Evolutionary conservation across 2,329 filamentous ascomycete genomes (phyloP), one percentile per base, ranked within the genome.

Genomic region (Fusarium veterinarium): DNA sequence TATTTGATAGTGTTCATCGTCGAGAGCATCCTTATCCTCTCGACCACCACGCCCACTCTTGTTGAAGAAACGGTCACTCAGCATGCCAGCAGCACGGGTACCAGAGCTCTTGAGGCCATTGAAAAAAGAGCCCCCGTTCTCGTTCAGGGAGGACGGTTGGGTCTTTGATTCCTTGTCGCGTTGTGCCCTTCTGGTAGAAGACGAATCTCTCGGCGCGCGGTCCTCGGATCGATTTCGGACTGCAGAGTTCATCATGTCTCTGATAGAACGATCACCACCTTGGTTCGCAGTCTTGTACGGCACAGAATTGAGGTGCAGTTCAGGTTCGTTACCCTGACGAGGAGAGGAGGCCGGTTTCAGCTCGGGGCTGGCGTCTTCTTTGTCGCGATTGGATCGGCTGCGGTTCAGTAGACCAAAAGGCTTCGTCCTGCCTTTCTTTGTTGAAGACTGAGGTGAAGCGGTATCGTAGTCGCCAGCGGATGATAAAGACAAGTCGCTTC

Each of bases 1-100:
- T 77, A 95, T 87, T 60, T 92, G 88, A 77, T 98, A 97, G 77
- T 94, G 92, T 78, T 96, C 94, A 76, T 95, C 92, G 74, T 94
- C 94, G 17, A 94, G 83, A 5, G 88, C 81, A 67, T 93, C 91
- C 70, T 83, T 92, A 79, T 91, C 93, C 75, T 82, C 88, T 41
- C 91, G 89, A 74, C 90, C 93, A 79, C 92, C 92, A 61, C 93
- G 88, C 25, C 88, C 88, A 73, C 91, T 87, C 81, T 96, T 96
- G 67, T 93, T 93, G 78, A 97, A 95, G 57, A 97, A 87, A 14
- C 92, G 92, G 79, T 95, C 95, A 73, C 93, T 92, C 69, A 95
- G 90, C 77, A 94, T 94, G 71, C 94, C 93, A 28, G 93, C 93
- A 37, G 76, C 76, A 25, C 75, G 75, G n/a, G 73, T 77, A 42